A percentile compares a stretch with the other conserved stretches of the same genome.
phyloP scores from a whole-genome alignment of 495 filamentous ascomycete genomes.

The Paragyromitra xinjiangensis region DNA sequence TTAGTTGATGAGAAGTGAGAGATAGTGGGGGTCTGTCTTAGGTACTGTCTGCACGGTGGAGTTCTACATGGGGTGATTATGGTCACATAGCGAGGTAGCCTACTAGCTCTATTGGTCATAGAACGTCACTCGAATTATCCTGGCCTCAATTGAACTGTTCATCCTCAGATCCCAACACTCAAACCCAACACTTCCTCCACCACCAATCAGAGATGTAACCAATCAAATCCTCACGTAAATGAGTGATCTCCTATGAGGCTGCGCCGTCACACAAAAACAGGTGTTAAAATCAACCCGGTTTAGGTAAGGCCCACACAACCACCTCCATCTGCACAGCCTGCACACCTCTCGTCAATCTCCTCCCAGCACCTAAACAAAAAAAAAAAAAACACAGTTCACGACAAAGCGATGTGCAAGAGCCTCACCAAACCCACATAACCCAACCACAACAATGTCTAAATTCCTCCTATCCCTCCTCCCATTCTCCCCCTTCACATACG shows the following conservation, averaged over 20 bases:
- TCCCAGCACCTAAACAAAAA: not conserved
- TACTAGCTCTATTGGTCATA: too few species aligned
- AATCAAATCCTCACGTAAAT: not conserved
- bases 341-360: not conserved
- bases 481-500: not conserved
- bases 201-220: not conserved
- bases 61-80: too few species aligned
- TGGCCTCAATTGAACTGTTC: too few species aligned
- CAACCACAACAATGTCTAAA: not conserved
- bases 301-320: slow-evolving; percentile 6
- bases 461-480: not conserved
- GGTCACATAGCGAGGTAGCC: too few species aligned
- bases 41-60: too few species aligned
- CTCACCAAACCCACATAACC: not conserved
- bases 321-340: not conserved
- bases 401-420: not conserved
- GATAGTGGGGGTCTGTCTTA: too few species aligned
- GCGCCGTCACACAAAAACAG: slow-evolving; percentile 14
- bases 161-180: not conserved
- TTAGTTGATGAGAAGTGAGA: too few species aligned
- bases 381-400: not conserved
- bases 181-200: not conserved
- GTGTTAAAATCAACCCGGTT: not conserved
- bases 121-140: too few species aligned
- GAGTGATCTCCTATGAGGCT: not conserved